Conservation (phyloP, 495 filamentous ascomycete species). For the Penicillium goetzii region DNA sequence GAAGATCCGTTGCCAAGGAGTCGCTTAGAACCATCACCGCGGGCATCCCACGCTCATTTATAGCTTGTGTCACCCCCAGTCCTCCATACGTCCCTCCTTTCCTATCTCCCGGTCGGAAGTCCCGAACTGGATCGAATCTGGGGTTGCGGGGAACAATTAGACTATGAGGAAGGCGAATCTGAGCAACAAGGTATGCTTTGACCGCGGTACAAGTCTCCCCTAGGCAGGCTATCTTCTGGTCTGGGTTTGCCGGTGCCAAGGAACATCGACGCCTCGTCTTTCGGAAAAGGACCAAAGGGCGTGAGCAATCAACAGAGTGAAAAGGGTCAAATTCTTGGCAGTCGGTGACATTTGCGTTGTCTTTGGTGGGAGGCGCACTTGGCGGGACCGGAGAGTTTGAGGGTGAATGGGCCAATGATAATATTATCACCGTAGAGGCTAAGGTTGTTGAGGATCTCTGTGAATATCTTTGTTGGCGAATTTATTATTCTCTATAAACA, state of each 20-base stretch:
- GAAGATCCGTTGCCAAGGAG: not conserved
- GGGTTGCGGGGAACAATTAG: slow-evolving; percentile 18
- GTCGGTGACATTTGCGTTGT: not conserved
- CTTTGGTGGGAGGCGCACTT: slow-evolving; percentile 3
- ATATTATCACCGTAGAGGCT: too few relatives aligned
- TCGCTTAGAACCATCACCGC: not conserved
- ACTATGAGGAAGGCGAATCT: not conserved
- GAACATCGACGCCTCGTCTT: not conserved
- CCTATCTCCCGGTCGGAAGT: slow-evolving; percentile 1
- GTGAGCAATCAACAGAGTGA: not conserved
- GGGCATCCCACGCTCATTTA: not conserved
- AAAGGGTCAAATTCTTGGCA: slow-evolving; percentile 1
- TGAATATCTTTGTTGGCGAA: too few relatives aligned
- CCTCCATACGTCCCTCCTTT: not conserved
- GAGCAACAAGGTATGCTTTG: not conserved
- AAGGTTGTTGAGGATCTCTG: too few relatives aligned
- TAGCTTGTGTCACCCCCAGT: not conserved
- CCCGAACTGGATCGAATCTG: not conserved
- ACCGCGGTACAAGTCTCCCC: too few relatives aligned
- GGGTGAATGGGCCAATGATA: not conserved
- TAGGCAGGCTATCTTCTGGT: not conserved
- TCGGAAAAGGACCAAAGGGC: slow-evolving; percentile 1
- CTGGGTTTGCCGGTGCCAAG: slow-evolving; percentile 21
- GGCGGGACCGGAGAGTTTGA: slow-evolving; percentile 1
- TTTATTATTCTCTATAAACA: too few relatives aligned